Evolutionary conservation across 1,284 basidiomycete species (phyloP).

Genomic region (Exobasidium cylindrosporum): DNA sequence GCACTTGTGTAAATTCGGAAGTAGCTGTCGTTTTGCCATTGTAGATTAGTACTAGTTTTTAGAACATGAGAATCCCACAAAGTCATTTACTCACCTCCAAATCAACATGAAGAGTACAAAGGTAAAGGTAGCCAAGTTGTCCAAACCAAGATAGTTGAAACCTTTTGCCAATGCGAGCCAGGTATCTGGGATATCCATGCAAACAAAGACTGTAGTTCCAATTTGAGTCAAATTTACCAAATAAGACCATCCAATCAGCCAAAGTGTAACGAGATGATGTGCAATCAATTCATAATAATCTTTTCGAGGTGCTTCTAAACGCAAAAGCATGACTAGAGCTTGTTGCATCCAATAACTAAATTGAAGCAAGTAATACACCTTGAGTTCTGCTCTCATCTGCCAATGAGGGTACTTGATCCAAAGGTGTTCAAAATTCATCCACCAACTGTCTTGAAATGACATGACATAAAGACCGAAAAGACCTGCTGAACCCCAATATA

Average conservation of each 20-base stretch:
- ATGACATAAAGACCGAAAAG: conserved; percentile 65
- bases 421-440: conserved; percentile 63
- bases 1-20: conserved; percentile 93
- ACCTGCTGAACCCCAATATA: conserved; percentile 49
- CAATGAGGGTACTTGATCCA: conserved; percentile 54
- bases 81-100: conserved; percentile 39
- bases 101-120: conserved; percentile 48
- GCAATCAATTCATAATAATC: conserved; percentile 82
- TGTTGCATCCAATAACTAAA: conserved; percentile 91
- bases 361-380: conserved; percentile 79
- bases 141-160: conserved; percentile 51
- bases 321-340: conserved; percentile 76
- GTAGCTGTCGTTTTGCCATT: conserved; percentile 64
- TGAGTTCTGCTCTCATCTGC: conserved; percentile 80
- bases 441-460: conserved; percentile 79
- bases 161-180: conserved; percentile 63
- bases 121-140: conserved; percentile 32
- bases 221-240: conserved; percentile 67
- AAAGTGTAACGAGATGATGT: conserved; percentile 85
- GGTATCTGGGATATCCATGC: conserved; percentile 92
- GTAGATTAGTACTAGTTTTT: not conserved
- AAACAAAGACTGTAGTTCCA: conserved; percentile 87
- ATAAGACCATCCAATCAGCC: conserved; percentile 74
- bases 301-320: conserved; percentile 88
- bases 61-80: not conserved